Evolutionary conservation across 805 yeast species (phyloP).

Genomic region (Ogataea nitratoaversa): DNA sequence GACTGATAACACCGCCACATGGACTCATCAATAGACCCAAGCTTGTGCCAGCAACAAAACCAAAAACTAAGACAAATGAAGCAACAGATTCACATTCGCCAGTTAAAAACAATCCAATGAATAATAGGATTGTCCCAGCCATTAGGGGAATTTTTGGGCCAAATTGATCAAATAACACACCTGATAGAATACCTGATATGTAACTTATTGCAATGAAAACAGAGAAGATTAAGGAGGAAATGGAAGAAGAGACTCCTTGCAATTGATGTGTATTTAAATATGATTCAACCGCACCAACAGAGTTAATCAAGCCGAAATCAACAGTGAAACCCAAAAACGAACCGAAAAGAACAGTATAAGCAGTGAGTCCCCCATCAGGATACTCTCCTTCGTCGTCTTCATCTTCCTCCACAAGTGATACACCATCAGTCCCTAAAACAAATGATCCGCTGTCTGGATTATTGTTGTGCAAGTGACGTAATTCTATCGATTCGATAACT

Average conservation of each 20-base stretch:
- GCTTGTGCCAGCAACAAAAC: constrained; percentile 37
- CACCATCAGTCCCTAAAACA: background rate
- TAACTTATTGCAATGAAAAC: constrained; percentile 47
- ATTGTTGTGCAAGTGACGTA: background rate
- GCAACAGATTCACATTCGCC: constrained; percentile 39
- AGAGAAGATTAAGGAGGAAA: constrained; percentile 64
- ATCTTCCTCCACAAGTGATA: constrained; percentile 1
- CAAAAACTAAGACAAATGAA: constrained; percentile 40
- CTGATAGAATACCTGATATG: constrained; percentile 47
- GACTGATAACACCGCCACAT: constrained; percentile 41
- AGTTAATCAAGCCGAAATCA: constrained; percentile 52
- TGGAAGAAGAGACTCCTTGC: constrained; percentile 38
- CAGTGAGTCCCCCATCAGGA: constrained; percentile 60
- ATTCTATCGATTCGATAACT: background rate
- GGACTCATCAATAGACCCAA: constrained; percentile 42
- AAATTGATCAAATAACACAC: constrained; percentile 52
- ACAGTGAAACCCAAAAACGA: constrained; percentile 53
- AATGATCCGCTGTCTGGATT: background rate
- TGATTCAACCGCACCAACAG: constrained; percentile 60
- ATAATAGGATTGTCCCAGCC: constrained; percentile 38
- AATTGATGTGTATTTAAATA: constrained; percentile 55
- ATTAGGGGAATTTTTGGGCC: constrained; percentile 44
- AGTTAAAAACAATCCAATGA: constrained; percentile 46
- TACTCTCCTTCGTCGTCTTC: constrained; percentile 25
- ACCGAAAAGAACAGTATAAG: constrained; percentile 55